A percentile compares a stretch with the other conserved stretches of the same genome.
Conservation (phyloP, 345 rosid species). For the Trapa incisa region DNA sequence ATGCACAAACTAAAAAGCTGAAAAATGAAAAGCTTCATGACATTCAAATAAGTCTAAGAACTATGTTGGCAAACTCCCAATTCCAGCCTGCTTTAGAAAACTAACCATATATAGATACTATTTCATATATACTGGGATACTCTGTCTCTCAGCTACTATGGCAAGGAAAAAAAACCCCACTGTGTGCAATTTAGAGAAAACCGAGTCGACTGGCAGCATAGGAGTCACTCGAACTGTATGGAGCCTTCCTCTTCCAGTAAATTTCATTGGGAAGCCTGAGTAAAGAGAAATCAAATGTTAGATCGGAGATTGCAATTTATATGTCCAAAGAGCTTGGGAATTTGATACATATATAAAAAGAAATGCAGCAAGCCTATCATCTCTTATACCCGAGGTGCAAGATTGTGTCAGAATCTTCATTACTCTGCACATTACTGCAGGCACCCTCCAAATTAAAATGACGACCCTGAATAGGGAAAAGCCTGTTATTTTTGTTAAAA, state of each 20-base stretch:
- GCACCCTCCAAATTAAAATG: slow-evolving; percentile 26
- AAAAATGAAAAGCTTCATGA: too few species aligned
- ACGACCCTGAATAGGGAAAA: slow-evolving; percentile 17
- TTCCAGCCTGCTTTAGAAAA: background rate
- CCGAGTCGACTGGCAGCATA: slow-evolving; percentile 30
- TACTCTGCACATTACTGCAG: slow-evolving; percentile 25
- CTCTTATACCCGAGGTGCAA: slow-evolving; percentile 61
- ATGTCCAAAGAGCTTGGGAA: background rate
- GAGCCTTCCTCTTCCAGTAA: slow-evolving; percentile 39
- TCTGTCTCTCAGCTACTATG: background rate
- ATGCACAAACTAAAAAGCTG: too few species aligned
- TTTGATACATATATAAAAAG: background rate
- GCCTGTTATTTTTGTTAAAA: slow-evolving; percentile 32
- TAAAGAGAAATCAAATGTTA: background rate
- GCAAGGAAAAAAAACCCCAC: background rate
- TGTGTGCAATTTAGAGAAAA: slow-evolving; percentile 12
- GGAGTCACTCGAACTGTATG: slow-evolving; percentile 31
- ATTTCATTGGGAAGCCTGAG: slow-evolving; percentile 50
- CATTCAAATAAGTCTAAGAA: too few species aligned
- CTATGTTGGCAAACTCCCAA: too few species aligned
- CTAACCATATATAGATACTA: background rate
- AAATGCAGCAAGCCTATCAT: too few species aligned
- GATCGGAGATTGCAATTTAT: too few species aligned
- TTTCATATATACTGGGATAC: background rate
- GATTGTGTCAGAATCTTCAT: slow-evolving; percentile 72